These are phyloP conservation scores for Geranium rotundifolium DNA, from an alignment of 345 rosid genomes.

Conservation along the genomic window DNA sequence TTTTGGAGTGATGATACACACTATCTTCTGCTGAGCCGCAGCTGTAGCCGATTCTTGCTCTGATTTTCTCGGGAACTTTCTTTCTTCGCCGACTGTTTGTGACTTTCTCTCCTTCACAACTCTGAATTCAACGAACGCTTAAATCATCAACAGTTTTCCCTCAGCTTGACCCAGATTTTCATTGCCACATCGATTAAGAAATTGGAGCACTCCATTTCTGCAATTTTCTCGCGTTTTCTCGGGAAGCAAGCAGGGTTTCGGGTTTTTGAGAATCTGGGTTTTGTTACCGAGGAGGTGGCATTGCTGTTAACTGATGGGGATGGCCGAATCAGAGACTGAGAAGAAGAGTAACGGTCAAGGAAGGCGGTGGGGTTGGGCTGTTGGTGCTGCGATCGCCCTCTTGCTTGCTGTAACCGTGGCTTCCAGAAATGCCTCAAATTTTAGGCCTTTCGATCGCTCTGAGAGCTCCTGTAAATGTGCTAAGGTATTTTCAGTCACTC, in stretches of 20 bases:
- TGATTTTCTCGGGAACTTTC: not conserved
- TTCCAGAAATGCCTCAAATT: conserved; percentile 14
- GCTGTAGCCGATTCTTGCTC: not conserved
- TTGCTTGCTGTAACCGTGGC: conserved; percentile 33
- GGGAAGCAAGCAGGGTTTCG: conserved; percentile 5
- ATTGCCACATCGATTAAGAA: not conserved
- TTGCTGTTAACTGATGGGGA: conserved; percentile 4
- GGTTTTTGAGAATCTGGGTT: not conserved
- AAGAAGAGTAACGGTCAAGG: not conserved
- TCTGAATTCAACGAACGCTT: not conserved
- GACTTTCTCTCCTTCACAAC: not conserved
- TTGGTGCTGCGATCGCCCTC: conserved; percentile 30
- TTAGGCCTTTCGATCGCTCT: conserved; percentile 19
- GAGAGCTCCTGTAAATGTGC: conserved; percentile 40
- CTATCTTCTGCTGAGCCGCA: not conserved
- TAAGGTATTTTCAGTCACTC: conserved; percentile 29
- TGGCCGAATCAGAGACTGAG: conserved; percentile 22
- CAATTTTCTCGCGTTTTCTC: conserved; percentile 4
- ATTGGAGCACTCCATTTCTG: not conserved
- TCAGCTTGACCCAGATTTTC: not conserved
- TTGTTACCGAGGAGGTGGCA: conserved; percentile 1
- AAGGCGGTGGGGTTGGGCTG: conserved; percentile 13
- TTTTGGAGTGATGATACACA: too few relatives aligned
- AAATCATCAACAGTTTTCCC: not conserved
- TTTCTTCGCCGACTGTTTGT: not conserved